Percentiles rank a stretch among this genome's conserved stretches.
Conservation (phyloP, 2,329 filamentous ascomycete species). For the Ophiostoma fasciatum region DNA sequence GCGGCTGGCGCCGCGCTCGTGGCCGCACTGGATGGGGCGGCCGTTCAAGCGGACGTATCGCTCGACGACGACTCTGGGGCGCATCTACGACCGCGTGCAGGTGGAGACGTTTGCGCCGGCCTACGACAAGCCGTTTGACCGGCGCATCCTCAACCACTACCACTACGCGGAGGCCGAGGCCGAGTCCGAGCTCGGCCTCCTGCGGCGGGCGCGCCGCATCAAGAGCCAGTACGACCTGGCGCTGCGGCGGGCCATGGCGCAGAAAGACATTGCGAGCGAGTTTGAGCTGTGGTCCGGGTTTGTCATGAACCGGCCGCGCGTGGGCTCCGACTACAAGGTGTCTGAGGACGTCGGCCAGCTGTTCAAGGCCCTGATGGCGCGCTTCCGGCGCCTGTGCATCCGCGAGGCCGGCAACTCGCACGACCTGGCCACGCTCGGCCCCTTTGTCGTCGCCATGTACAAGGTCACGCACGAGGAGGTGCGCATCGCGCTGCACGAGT, state of each 20-base stretch:
- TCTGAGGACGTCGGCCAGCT: conserved; percentile 68
- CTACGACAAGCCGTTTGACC: conserved; percentile 62
- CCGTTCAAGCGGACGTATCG: conserved; percentile 39
- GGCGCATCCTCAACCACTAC: conserved; percentile 53
- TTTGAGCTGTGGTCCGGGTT: conserved; percentile 90
- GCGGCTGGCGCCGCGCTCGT: conserved; percentile 44
- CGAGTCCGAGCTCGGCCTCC: too few relatives aligned
- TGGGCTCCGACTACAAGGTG: conserved; percentile 69
- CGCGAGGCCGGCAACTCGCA: conserved; percentile 43
- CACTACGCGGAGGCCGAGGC: conserved; percentile 30
- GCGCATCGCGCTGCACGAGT: conserved; percentile 38
- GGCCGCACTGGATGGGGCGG: conserved; percentile 85
- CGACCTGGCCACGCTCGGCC: conserved; percentile 44
- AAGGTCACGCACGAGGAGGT: conserved; percentile 61
- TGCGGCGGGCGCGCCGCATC: conserved; percentile 47
- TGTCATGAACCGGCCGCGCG: conserved; percentile 56
- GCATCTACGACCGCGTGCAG: conserved; percentile 64
- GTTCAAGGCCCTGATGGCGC: conserved; percentile 47
- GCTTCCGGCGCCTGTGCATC: conserved; percentile 53
- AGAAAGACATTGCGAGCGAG: conserved; percentile 70
- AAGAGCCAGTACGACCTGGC: conserved; percentile 67
- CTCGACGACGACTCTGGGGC: conserved; percentile 60
- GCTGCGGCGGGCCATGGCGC: conserved; percentile 67
- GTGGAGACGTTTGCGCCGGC: conserved; percentile 54
- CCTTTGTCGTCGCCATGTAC: conserved; percentile 80